phyloP scores from a whole-genome alignment of 73 alveolate species.

The Tetrahymena thermophila region DNA sequence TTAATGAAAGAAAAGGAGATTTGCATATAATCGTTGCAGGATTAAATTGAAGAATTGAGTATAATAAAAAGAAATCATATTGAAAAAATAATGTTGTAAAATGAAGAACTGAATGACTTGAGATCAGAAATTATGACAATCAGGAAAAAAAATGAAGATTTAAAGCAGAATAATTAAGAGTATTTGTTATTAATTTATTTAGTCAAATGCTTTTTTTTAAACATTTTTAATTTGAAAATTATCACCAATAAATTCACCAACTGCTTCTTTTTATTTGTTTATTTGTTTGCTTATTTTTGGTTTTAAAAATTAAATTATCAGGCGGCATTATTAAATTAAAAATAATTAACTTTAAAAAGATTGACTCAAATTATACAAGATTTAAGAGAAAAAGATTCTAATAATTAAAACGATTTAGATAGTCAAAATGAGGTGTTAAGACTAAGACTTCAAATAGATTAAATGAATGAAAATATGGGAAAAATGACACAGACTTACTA shows the following conservation, averaged over 20 bases:
- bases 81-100: background rate
- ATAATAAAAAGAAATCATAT: background rate
- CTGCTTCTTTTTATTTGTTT: no score
- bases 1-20: background rate
- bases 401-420: background rate
- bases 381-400: constrained; percentile 43
- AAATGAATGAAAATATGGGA: background rate
- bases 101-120: background rate
- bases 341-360: constrained; percentile 18
- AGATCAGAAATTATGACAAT: background rate
- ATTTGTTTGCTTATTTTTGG: no score
- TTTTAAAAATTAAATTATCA: background rate
- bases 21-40: background rate
- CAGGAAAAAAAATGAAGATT: background rate
- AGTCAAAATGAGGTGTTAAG: background rate
- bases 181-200: background rate
- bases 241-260: no score
- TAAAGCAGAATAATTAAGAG: background rate
- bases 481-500: background rate
- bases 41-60: background rate
- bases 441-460: background rate
- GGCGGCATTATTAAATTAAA: constrained; percentile 40
- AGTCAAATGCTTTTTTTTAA: no score
- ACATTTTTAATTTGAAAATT: no score
- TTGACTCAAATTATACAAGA: constrained; percentile 36